Conservation (phyloP, 768 basidiomycete genomes). For the Leccinum fibrillosum region DNA sequence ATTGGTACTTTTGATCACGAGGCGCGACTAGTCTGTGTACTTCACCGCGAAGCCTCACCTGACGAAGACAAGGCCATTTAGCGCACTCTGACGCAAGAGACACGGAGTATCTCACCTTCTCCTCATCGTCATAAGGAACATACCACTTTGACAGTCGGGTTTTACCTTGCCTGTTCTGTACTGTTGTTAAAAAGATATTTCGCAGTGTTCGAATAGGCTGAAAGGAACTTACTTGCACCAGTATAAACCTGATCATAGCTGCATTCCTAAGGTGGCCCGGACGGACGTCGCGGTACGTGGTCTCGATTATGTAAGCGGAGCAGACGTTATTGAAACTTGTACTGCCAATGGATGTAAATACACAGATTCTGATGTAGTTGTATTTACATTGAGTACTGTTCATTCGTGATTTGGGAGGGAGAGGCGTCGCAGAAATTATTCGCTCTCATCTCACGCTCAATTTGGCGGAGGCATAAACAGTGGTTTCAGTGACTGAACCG, state of each 20-base stretch:
- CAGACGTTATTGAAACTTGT: not conserved
- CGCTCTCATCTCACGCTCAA: not conserved
- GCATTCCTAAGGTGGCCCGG: constrained; percentile 10
- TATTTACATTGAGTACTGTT: not conserved
- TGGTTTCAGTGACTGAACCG: constrained; percentile 24
- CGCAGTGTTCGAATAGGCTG: not conserved
- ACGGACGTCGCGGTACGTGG: constrained; percentile 1
- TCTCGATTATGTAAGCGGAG: constrained; percentile 16
- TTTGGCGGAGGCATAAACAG: constrained; percentile 22
- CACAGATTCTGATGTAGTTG: not conserved
- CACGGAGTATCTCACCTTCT: constrained; percentile 63
- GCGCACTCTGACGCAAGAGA: not conserved
- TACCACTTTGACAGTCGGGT: constrained; percentile 98
- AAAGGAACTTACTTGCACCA: constrained; percentile 72
- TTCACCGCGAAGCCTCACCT: constrained; percentile 94
- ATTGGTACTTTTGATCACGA: constrained; percentile 97
- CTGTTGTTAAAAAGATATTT: not conserved
- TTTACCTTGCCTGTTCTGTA: constrained; percentile 96
- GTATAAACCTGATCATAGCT: constrained; percentile 93
- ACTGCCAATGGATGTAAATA: not conserved
- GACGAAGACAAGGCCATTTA: constrained; percentile 1
- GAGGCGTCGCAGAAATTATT: not conserved
- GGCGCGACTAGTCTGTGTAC: constrained; percentile 96
- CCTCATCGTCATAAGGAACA: constrained; percentile 97
- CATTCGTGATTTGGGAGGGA: not conserved